Base-by-base conservation (phyloP, 2,329 filamentous ascomycete species). In the Microdochium bolleyi region DNA sequence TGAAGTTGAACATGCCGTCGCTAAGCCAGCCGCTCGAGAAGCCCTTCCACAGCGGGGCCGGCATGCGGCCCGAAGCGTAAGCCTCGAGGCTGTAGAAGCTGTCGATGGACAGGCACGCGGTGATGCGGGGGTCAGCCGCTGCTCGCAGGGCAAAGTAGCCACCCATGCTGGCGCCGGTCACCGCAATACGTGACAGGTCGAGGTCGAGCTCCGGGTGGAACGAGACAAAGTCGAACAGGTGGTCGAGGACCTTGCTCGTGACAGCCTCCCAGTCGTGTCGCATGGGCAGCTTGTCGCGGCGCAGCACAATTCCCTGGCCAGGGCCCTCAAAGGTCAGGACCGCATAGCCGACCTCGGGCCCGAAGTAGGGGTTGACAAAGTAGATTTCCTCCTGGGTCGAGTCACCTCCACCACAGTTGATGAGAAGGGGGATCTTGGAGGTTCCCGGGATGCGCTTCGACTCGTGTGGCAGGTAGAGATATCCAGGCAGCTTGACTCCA, bases 61-160 rank as follows among this genome's bases (percentile, higher is more conserved):
- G 58, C 48, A 65, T 57, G 24, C 57, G 62, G 49, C 53, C 57
- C 68, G 54, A 73, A 54, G 55, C 61, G 60, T 68, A 72, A 48
- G 70, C 64, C 1, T 59, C 57, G 51, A 74, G 71, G 19, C 21
- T 24, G 41, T 46, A 46, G 41, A 46, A 46, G 41, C 41, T 22
- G n/a, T 22, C 41, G 19, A 70, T 59, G 5, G 65, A 57, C 3
- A 77, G 60, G 54, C 70, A 74, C 0, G 74, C 75, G 52, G 69
- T 70, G 63, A 77, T 62, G 1, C 75, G 68, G 0, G 64, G 53
- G 57, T 77, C 73, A 0, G 60, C 57, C 0, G 70, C 71, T 1
- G 60, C 70, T 0, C 76, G 70, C 7, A 78, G 63, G 1, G 74
- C 71, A 49, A 69, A 71, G 55, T 77, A 78, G 1, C 69, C 76